A percentile compares a stretch with the other conserved stretches of the same genome.
These are phyloP conservation scores for Zygoascus meyerae DNA, from an alignment of 1,139 yeast species.

Conservation along the genomic window DNA sequence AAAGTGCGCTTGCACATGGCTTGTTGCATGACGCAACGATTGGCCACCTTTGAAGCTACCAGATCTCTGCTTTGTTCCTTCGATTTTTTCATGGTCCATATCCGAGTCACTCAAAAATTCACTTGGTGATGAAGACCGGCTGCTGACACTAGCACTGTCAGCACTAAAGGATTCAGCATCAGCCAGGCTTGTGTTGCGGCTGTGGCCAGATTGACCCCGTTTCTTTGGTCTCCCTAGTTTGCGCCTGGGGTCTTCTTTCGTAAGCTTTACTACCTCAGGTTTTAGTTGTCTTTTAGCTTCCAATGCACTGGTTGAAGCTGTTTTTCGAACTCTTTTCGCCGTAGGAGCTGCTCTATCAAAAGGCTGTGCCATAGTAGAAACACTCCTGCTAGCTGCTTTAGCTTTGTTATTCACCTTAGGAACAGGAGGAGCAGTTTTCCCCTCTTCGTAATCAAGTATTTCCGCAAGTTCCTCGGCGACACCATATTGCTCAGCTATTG, in stretches of 20 bases:
- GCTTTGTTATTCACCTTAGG: constrained; percentile 23
- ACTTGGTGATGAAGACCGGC: constrained; percentile 33
- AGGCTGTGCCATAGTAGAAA: constrained; percentile 19
- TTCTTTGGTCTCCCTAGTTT: background rate
- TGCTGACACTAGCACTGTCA: constrained; percentile 29
- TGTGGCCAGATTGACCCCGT: background rate
- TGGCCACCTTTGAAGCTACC: background rate
- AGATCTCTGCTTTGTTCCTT: constrained; percentile 10
- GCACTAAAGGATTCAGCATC: constrained; percentile 19
- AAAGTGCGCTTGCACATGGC: background rate
- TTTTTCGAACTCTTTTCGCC: constrained; percentile 15
- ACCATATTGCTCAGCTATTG: constrained; percentile 61
- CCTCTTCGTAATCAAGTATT: constrained; percentile 47
- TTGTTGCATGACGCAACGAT: background rate
- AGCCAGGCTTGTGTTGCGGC: background rate
- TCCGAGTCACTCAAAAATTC: constrained; percentile 32
- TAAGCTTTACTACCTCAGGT: background rate
- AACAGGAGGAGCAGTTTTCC: constrained; percentile 33
- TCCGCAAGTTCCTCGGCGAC: constrained; percentile 64
- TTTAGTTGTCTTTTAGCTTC: background rate
- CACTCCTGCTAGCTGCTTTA: constrained; percentile 23
- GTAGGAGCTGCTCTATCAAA: constrained; percentile 13
- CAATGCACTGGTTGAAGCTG: constrained; percentile 4
- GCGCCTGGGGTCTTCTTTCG: background rate
- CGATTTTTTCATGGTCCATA: constrained; percentile 19